Percentiles rank a stretch among this genome's conserved stretches.
Evolutionary conservation across 2,329 filamentous ascomycete species (phyloP).

Genomic region (Decorospora gaudefroyi): DNA sequence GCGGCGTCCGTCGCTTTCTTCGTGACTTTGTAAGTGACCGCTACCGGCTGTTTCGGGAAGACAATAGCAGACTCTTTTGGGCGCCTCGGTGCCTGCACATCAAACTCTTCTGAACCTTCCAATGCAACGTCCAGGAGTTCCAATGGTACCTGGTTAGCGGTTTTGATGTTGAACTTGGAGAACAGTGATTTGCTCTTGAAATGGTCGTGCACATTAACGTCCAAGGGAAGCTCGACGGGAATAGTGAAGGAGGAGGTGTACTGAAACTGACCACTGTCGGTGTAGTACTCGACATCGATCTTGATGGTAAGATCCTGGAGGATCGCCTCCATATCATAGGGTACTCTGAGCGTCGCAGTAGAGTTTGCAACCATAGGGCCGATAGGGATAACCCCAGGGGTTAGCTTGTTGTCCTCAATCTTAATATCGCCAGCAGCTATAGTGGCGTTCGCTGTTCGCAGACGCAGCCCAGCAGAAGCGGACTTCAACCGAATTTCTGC

Average conservation of each 20-base stretch:
- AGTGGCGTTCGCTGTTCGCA: conserved; percentile 58
- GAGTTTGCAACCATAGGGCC: conserved; percentile 51
- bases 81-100: conserved; percentile 61
- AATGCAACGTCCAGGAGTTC: conserved; percentile 73
- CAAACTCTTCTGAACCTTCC: conserved; percentile 69
- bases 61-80: conserved; percentile 60
- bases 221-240: conserved; percentile 76
- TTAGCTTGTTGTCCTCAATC: conserved; percentile 51
- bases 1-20: conserved; percentile 53
- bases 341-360: conserved; percentile 66
- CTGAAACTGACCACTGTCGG: conserved; percentile 66
- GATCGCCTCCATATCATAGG: conserved; percentile 82
- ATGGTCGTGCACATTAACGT: conserved; percentile 94
- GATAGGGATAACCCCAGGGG: conserved; percentile 55
- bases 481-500: conserved; percentile 60
- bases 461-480: conserved; percentile 63
- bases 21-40: conserved; percentile 76
- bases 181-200: conserved; percentile 84
- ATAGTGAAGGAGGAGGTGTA: conserved; percentile 67
- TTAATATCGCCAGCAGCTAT: conserved; percentile 50
- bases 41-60: conserved; percentile 80
- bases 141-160: conserved; percentile 74
- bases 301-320: conserved; percentile 71
- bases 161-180: conserved; percentile 88
- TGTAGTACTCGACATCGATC: conserved; percentile 76